phyloP scores from a whole-genome alignment of 768 basidiomycete species.

The Mrakia frigida region DNA sequence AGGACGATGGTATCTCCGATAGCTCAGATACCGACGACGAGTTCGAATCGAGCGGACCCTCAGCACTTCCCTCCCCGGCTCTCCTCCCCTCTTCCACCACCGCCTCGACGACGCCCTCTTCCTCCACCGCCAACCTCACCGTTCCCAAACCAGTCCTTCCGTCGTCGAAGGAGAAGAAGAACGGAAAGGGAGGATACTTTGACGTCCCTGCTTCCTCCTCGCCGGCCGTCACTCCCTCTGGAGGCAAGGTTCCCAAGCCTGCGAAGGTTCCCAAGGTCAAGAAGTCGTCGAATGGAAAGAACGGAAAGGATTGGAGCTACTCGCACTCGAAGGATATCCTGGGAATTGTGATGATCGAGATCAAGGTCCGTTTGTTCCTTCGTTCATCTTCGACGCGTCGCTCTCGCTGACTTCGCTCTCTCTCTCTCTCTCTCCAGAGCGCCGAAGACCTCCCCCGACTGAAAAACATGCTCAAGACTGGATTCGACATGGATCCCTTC shows the following conservation, averaged over 20 bases:
- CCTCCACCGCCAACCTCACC: slow-evolving; percentile 31
- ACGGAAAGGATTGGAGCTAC: slow-evolving; percentile 31
- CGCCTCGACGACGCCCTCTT: slow-evolving; percentile 37
- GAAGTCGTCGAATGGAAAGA: slow-evolving; percentile 22
- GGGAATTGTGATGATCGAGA: slow-evolving; percentile 93
- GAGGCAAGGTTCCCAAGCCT: slow-evolving; percentile 22
- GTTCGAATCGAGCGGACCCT: slow-evolving; percentile 45
- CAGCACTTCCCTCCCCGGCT: slow-evolving; percentile 14
- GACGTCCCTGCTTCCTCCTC: slow-evolving; percentile 32
- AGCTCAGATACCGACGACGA: slow-evolving; percentile 49
- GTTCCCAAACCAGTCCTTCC: not conserved
- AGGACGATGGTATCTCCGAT: slow-evolving; percentile 65
- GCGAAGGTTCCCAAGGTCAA: slow-evolving; percentile 23
- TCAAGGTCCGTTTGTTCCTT: slow-evolving; percentile 49
- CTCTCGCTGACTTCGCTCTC: not conserved
- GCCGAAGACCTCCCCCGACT: slow-evolving; percentile 69
- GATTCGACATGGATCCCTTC: slow-evolving; percentile 55
- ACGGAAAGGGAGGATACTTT: slow-evolving; percentile 36
- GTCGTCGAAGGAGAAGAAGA: slow-evolving; percentile 28
- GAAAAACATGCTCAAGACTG: slow-evolving; percentile 54
- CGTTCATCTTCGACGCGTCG: not conserved
- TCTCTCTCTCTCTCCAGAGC: slow-evolving; percentile 47
- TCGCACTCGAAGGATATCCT: slow-evolving; percentile 65
- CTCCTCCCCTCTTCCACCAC: not conserved
- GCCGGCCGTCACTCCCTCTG: slow-evolving; percentile 37